Evolutionary conservation across 108 stramenopile genomes (phyloP), one percentile per base, ranked within the genome.

Genomic region (Heterococcus sp.): DNA sequence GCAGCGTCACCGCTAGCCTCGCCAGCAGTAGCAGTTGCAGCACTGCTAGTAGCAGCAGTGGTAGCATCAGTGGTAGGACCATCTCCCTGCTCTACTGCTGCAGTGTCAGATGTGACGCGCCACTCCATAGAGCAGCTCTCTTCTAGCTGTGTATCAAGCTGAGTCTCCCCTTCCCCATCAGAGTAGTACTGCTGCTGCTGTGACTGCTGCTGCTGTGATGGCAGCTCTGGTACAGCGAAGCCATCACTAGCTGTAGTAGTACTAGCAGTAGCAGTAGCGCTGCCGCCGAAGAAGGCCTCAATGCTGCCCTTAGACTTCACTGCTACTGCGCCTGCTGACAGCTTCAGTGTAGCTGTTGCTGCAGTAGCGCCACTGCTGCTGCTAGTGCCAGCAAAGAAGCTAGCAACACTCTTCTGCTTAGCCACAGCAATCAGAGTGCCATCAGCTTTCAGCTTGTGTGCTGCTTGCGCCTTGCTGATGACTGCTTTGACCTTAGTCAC

Each of bases 261-360:
- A n/a, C n/a, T 38, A 14, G 68, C n/a, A 30, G 69, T 35, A 14
- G 29, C 38, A n/a, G 68, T 73, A n/a, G 39, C 27, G 32, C 2
- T 37, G 34, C 21, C 34, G 27, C 78, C 69, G 37, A 79, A 79
- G 35, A 72, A 79, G 2, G 78, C 78, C 32, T 71, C 78, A 69
- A 79, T 79, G 14, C 78, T 72, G 35, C n/a, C 72, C 14, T 39
- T 71, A n/a, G 31, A 21, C 71, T 37, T 27, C 8, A 58, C 46
- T 21, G 46, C 46, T 58, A 58, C 14, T 21, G 14, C 21, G 14
- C 46, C 46, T 14, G 14, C 21, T 8, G 46, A 58, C 46, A 58
- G 14, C 14, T 58, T 21, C 46, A 58, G 46, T 14, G 46, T 21
- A 21, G 46, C 40, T 74, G 32, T 21, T 76, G 66, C 26, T 2